Percentiles rank a stretch among this genome's conserved stretches.
These are phyloP conservation scores for Knoxia roxburghii DNA, from an alignment of 257 asterid genomes.

Conservation along the genomic window DNA sequence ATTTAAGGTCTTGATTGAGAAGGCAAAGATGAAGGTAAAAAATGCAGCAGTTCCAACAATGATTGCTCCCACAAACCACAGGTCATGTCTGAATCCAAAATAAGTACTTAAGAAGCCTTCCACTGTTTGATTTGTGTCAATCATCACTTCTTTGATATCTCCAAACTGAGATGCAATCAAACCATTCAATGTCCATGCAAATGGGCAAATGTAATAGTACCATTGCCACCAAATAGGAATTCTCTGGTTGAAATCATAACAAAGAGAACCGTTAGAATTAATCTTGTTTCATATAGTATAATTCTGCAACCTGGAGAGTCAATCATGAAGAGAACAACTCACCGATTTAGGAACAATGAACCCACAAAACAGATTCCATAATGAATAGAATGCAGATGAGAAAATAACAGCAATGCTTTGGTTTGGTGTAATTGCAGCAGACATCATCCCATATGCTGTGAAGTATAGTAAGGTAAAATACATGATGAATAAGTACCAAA, in stretches of 20 bases:
- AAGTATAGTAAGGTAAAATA: slow-evolving; percentile 66
- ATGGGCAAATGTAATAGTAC: slow-evolving; percentile 53
- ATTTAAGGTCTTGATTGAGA: slow-evolving; percentile 58
- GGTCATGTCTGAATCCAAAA: slow-evolving; percentile 47
- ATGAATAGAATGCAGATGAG: slow-evolving; percentile 46
- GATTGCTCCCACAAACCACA: slow-evolving; percentile 52
- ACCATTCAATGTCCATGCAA: slow-evolving; percentile 65
- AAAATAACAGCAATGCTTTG: slow-evolving; percentile 55
- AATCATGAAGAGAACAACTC: slow-evolving; percentile 10
- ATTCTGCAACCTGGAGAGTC: neutral
- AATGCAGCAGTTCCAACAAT: slow-evolving; percentile 37
- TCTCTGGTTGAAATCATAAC: slow-evolving; percentile 37
- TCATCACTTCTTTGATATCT: slow-evolving; percentile 34
- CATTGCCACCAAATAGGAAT: too few relatives aligned
- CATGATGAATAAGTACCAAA: too few relatives aligned
- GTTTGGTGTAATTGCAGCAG: slow-evolving; percentile 72
- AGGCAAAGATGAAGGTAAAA: too few relatives aligned
- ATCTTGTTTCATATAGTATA: neutral
- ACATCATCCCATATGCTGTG: slow-evolving; percentile 77
- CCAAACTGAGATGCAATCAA: slow-evolving; percentile 59
- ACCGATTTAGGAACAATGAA: slow-evolving; percentile 69
- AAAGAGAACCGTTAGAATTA: neutral
- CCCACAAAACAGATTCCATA: slow-evolving; percentile 80
- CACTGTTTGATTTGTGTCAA: slow-evolving; percentile 37
- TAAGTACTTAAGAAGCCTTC: slow-evolving; percentile 43